Base-by-base conservation (phyloP, 345 rosid species). In the Cardamine resedifolia region DNA sequence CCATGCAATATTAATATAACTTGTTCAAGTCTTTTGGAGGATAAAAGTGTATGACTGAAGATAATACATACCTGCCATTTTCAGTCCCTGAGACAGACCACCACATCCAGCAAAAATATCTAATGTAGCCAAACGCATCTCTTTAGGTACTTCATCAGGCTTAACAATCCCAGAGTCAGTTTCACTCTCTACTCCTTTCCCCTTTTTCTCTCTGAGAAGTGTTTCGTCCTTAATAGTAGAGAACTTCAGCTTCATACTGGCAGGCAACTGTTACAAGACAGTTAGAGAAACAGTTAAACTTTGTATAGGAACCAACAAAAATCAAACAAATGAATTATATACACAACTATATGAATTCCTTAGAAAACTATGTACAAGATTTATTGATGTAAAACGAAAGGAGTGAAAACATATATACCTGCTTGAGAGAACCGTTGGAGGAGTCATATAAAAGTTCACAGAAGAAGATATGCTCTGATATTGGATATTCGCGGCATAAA, bases 51-150 rank as follows among this genome's bases (percentile, higher is more conserved):
- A 50, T 70, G 20, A 41, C 19, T 48, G 5, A 16, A 58, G 33
- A 23, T 45, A 68, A 49, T 39, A 39, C 36, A 72, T 73, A 90
- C 97, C 95, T n/a, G 97, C 81, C 52, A 62, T 73, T n/a, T 82
- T 75, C 62, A 90, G 73, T 27, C 97, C 94, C 58, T 85, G 85
- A 33, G 97, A 85, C 73, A 90, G 77, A 31, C 95, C 97, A 72
- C 95, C 97, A 75, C 95, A 90, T 59, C 97, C 97, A 43, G 97
- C 87, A 84, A 90, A 90, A 53, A 90, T 86, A 79, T 90, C 95
- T 14, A 88, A 75, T 45, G 97, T 88, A 72, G 90, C 86, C 66
- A 90, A 28, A 64, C 68, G 33, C 56, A 53, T 79, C 44, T 59
- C 70, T 56, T 70, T 65, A 58, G 79, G 73, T 70, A 72, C 75